A percentile compares a stretch with the other conserved stretches of the same genome.
These are phyloP conservation scores for Tylopilus rubrobrunneus DNA, from an alignment of 768 basidiomycete genomes.

Conservation along the genomic window DNA sequence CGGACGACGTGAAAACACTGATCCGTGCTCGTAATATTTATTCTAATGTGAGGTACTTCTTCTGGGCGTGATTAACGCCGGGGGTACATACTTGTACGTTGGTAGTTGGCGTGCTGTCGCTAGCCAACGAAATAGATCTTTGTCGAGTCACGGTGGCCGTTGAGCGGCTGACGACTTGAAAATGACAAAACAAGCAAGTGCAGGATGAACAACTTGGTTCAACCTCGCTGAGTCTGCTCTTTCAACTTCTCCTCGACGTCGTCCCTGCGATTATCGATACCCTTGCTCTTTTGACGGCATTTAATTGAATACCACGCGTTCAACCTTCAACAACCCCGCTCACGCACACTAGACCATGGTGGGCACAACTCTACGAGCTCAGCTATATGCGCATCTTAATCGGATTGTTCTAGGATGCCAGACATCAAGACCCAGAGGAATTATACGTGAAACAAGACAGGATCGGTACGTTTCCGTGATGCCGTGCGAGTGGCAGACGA, in stretches of 20 bases:
- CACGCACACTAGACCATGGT: slow-evolving; percentile 18
- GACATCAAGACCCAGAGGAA: slow-evolving; percentile 89
- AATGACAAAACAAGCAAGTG: slow-evolving; percentile 28
- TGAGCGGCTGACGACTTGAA: slow-evolving; percentile 27
- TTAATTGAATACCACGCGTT: slow-evolving; percentile 10
- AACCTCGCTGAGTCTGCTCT: slow-evolving; percentile 5
- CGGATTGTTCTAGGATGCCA: slow-evolving; percentile 47
- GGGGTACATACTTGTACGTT: too few relatives aligned
- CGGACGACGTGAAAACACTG: slow-evolving; percentile 7
- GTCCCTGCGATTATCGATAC: slow-evolving; percentile 7
- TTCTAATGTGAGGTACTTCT: neutral
- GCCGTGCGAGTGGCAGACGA: slow-evolving; percentile 9
- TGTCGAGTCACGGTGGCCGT: neutral
- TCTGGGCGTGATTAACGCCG: neutral
- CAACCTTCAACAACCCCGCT: neutral
- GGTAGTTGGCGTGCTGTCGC: too few relatives aligned
- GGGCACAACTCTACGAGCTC: neutral
- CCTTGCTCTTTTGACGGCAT: neutral
- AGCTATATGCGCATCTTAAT: slow-evolving; percentile 5
- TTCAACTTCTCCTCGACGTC: slow-evolving; percentile 9
- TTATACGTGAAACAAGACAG: slow-evolving; percentile 96
- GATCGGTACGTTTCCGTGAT: slow-evolving; percentile 61
- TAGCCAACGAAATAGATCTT: neutral
- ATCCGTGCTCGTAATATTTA: neutral
- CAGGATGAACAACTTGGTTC: slow-evolving; percentile 11